Conservation (phyloP, 371 early-diverging fungal species). For the Haplosporangium sp. region DNA sequence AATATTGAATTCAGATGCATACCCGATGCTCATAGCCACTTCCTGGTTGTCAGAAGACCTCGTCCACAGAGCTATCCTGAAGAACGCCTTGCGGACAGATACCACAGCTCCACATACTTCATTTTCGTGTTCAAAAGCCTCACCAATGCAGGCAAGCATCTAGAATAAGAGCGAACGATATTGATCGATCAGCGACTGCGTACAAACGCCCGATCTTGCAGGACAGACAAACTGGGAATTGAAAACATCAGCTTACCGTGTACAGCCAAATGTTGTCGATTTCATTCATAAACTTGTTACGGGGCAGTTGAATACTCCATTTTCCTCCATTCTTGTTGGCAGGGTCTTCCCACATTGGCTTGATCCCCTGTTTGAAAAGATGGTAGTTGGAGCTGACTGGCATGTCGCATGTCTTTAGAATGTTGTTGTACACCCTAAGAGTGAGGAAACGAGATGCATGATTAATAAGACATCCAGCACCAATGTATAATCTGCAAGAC, state of each 20-base stretch:
- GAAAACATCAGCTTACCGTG: slow-evolving; percentile 64
- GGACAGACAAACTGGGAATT: slow-evolving; percentile 2
- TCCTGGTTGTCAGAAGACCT: slow-evolving; percentile 77
- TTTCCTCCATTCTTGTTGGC: slow-evolving; percentile 97
- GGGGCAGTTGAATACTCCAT: slow-evolving; percentile 88
- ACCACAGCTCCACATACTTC: slow-evolving; percentile 95
- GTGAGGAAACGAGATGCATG: not conserved
- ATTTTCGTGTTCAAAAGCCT: slow-evolving; percentile 81
- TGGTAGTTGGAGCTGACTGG: slow-evolving; percentile 91
- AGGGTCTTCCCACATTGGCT: slow-evolving; percentile 99
- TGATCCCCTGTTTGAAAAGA: slow-evolving; percentile 95
- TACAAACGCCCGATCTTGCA: not conserved
- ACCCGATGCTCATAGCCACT: slow-evolving; percentile 74
- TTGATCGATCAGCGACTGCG: not conserved
- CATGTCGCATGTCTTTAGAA: slow-evolving; percentile 84
- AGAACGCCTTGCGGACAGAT: slow-evolving; percentile 82
- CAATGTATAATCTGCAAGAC: not conserved
- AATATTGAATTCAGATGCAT: slow-evolving; percentile 19
- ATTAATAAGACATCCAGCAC: not conserved
- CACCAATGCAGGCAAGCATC: slow-evolving; percentile 93
- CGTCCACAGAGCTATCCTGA: slow-evolving; percentile 93
- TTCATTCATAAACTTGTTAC: slow-evolving; percentile 76
- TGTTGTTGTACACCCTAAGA: slow-evolving; percentile 87
- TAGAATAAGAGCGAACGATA: slow-evolving; percentile 25
- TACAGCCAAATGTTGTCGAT: slow-evolving; percentile 90